Evolutionary conservation across 106 monocot genomes (phyloP).

Genomic region (Xerophyta viscosa): DNA sequence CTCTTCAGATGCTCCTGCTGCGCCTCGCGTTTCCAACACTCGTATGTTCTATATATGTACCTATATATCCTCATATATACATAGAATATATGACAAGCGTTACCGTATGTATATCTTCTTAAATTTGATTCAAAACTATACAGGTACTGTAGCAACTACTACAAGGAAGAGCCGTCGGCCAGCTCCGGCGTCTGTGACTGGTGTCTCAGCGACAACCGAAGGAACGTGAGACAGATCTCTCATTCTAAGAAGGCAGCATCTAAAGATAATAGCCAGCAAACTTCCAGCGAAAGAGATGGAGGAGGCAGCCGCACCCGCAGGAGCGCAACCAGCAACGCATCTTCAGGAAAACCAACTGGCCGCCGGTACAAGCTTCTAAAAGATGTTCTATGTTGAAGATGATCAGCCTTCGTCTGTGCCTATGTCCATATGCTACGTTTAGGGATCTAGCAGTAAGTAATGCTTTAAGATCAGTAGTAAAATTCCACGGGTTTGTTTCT

Average conservation of each 20-base stretch:
- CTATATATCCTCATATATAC: neutral
- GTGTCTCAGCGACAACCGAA: conserved; percentile 8
- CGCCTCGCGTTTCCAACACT: conserved; percentile 52
- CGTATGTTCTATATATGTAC: too few relatives aligned
- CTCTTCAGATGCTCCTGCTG: conserved; percentile 58
- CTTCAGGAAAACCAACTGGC: conserved; percentile 1
- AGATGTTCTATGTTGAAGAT: conserved; percentile 10
- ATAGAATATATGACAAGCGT: too few relatives aligned
- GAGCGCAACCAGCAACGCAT: neutral
- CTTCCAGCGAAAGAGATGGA: neutral
- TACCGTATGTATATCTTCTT: too few relatives aligned
- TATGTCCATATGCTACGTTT: too few relatives aligned
- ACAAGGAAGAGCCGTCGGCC: neutral
- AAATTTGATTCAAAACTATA: neutral
- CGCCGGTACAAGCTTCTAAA: conserved; percentile 18
- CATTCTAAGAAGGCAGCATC: neutral
- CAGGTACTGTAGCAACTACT: conserved; percentile 12
- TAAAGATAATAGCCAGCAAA: neutral
- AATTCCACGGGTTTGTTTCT: too few relatives aligned
- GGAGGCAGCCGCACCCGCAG: neutral
- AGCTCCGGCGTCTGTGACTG: conserved; percentile 4
- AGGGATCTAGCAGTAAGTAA: too few relatives aligned
- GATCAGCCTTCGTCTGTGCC: too few relatives aligned
- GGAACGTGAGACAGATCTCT: neutral
- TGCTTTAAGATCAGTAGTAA: too few relatives aligned